phyloP scores from a whole-genome alignment of 768 basidiomycete genomes.

The Sporobolomyces pararoseus region DNA sequence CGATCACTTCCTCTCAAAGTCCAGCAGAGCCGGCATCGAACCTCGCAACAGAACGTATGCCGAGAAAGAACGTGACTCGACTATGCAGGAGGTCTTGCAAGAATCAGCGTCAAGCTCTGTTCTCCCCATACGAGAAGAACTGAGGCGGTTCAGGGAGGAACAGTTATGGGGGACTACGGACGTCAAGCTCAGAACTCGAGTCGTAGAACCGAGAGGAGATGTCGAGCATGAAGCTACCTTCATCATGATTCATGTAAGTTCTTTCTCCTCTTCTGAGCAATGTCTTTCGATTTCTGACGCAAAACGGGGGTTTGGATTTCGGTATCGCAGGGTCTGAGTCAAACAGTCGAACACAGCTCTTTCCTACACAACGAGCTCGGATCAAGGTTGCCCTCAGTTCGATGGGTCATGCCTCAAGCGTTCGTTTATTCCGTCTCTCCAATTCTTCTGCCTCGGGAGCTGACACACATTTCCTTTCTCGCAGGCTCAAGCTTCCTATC shows the following conservation, averaged over 20 bases:
- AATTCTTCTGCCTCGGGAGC: neutral
- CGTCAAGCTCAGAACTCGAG: neutral
- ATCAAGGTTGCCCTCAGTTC: neutral
- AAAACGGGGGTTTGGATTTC: neutral
- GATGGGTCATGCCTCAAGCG: conserved; percentile 25
- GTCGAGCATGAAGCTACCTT: conserved; percentile 2
- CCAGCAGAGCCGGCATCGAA: neutral
- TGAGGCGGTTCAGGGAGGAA: neutral
- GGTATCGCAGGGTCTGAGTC: conserved; percentile 14
- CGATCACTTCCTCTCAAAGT: neutral
- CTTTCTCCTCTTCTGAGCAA: neutral
- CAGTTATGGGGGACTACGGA: neutral
- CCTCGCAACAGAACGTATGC: neutral
- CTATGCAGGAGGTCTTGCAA: too few relatives aligned
- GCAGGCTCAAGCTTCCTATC: neutral
- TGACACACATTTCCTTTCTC: neutral
- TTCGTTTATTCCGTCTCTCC: neutral
- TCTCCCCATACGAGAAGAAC: neutral
- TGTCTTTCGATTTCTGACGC: neutral
- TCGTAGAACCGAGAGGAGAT: neutral
- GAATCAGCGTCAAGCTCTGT: neutral
- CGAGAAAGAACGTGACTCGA: neutral
- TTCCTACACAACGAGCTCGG: neutral
- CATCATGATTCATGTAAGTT: conserved; percentile 12
- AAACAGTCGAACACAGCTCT: neutral